Evolutionary conservation across 1,284 basidiomycete species (phyloP).

Genomic region (Heterobasidion annosum): DNA sequence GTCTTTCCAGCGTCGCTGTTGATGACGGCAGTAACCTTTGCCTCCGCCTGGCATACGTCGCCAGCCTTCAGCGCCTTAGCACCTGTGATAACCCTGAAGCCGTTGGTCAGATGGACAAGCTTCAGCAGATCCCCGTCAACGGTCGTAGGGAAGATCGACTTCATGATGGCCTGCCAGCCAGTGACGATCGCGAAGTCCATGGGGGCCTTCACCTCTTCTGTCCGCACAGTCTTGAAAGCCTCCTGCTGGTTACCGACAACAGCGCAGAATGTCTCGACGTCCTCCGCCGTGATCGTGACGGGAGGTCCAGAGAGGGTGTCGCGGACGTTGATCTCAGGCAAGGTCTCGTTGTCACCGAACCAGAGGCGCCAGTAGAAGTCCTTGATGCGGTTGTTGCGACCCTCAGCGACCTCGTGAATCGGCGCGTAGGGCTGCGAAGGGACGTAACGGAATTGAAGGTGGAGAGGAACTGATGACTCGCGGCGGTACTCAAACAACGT

Average conservation of each 20-base stretch:
- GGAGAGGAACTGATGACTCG: slow-evolving; percentile 72
- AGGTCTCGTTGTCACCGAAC: slow-evolving; percentile 78
- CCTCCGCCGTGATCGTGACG: slow-evolving; percentile 66
- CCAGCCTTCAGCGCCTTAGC: slow-evolving; percentile 74
- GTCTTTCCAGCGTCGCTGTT: slow-evolving; percentile 92
- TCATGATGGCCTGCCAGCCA: slow-evolving; percentile 79
- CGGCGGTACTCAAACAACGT: slow-evolving; percentile 82
- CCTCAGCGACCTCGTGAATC: slow-evolving; percentile 84
- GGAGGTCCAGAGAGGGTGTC: slow-evolving; percentile 80
- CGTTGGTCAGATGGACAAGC: slow-evolving; percentile 95
- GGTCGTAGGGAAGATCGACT: slow-evolving; percentile 86
- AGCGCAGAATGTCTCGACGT: slow-evolving; percentile 86
- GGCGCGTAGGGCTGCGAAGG: slow-evolving; percentile 87
- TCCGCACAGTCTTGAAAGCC: slow-evolving; percentile 75
- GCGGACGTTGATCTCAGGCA: slow-evolving; percentile 70
- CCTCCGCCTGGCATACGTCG: slow-evolving; percentile 87
- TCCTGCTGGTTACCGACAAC: slow-evolving; percentile 93
- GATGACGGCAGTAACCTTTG: slow-evolving; percentile 81
- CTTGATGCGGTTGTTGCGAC: slow-evolving; percentile 90
- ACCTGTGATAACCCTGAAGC: slow-evolving; percentile 84
- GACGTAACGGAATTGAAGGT: slow-evolving; percentile 80
- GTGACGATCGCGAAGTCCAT: slow-evolving; percentile 99
- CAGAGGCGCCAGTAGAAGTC: slow-evolving; percentile 95
- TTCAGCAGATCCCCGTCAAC: slow-evolving; percentile 93
- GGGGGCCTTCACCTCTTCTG: slow-evolving; percentile 70